Evolutionary conservation across 2,329 filamentous ascomycete species (phyloP), one percentile per base, ranked within the genome.

Genomic region (Paraphoma chrysanthemicola): DNA sequence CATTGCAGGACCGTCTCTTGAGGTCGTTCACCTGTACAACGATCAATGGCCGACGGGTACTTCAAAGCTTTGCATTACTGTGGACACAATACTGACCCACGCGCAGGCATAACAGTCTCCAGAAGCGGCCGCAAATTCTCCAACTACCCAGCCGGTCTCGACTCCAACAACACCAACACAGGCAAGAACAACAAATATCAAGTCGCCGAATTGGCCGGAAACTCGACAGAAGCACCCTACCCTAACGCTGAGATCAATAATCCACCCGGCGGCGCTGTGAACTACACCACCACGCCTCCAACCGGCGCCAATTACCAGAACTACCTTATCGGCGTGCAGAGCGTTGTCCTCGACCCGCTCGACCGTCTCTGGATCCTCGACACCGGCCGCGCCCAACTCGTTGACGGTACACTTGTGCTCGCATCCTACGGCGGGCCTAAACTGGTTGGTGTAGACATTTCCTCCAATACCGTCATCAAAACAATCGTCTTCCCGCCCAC

Each of bases 361-460:
- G 81, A 85, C 65, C 77, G 81, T 6, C 76, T 84, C 17, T 85
- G 82, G 82, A 80, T 85, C 49, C 77, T 85, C 7, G 83, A 85
- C 59, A 85, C 82, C 3, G 83, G 82, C 8, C 77, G 82, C 18
- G 78, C 77, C 1, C 66, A 75, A n/a, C 75, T 75, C 4, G 62
- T 67, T 0, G 76, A 82, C 44, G 80, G 80, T 4, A 79, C 77
- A 0, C 77, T 83, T 10, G 74, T 84, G 9, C 64, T 69, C 0
- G 77, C 82, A 0, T 70, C 76, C 1, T 76, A 77, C 29, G 83
- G 83, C 36, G 83, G 83, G 0, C 80, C 82, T 0, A 85, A 85
- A 59, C 73, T 85, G 9, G 60, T 85, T 9, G 79, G 80, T 7
- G 77, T 85, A 10, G 67, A 83, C 58, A 72, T 85, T 5, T 66